Evolutionary conservation across 805 yeast genomes (phyloP).

Genomic region (Maudiozyma barnettii): DNA sequence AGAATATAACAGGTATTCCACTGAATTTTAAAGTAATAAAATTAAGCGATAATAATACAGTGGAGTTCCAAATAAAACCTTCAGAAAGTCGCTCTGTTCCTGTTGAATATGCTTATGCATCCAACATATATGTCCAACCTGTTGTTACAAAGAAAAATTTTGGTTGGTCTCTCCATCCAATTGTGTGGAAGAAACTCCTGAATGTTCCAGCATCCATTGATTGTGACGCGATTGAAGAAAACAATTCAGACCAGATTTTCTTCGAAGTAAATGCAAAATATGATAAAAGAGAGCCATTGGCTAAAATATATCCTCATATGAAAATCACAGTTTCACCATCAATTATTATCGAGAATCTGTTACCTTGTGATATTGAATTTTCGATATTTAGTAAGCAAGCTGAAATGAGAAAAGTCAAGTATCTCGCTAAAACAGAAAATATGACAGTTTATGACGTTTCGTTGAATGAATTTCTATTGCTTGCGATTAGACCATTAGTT

Average conservation of each 20-base stretch:
- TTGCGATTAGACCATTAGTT: slow-evolving; percentile 57
- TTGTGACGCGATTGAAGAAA: slow-evolving; percentile 41
- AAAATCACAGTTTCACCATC: slow-evolving; percentile 73
- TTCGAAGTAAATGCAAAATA: slow-evolving; percentile 65
- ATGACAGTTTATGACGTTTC: slow-evolving; percentile 74
- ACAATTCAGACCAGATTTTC: slow-evolving; percentile 40
- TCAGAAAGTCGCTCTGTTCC: slow-evolving; percentile 62
- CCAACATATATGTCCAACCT: slow-evolving; percentile 55
- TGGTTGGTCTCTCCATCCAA: slow-evolving; percentile 55
- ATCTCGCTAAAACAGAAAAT: slow-evolving; percentile 53
- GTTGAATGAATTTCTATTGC: slow-evolving; percentile 55
- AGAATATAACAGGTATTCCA: slow-evolving; percentile 56
- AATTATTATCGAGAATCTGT: slow-evolving; percentile 66
- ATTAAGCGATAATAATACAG: slow-evolving; percentile 24
- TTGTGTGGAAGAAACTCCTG: slow-evolving; percentile 58
- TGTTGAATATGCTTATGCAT: slow-evolving; percentile 52
- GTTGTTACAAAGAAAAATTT: slow-evolving; percentile 46
- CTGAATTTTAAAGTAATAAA: slow-evolving; percentile 35
- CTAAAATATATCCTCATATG: slow-evolving; percentile 78
- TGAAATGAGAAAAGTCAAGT: slow-evolving; percentile 55
- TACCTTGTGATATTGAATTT: slow-evolving; percentile 75
- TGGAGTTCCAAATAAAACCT: slow-evolving; percentile 39
- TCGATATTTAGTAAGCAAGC: slow-evolving; percentile 67
- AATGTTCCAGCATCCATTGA: slow-evolving; percentile 43
- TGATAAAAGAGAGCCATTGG: slow-evolving; percentile 59